Percentiles rank a stretch among this genome's conserved stretches.
Evolutionary conservation across 1,139 yeast genomes (phyloP).

Genomic region (Pichia sorboxylosa): DNA sequence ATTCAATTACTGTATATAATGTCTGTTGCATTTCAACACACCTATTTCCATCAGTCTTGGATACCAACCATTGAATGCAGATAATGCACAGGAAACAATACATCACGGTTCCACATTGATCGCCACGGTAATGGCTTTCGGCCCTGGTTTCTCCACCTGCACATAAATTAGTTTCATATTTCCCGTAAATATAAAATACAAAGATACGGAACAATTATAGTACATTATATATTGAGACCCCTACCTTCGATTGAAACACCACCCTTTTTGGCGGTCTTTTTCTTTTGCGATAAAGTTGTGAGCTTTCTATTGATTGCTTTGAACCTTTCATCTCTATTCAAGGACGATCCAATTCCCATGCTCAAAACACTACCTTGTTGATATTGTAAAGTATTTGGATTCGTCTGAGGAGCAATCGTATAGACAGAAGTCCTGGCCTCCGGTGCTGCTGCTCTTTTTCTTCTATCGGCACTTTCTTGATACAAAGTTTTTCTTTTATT

Average conservation of each 20-base stretch:
- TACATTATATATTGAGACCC: conserved; percentile 29
- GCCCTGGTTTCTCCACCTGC: no score
- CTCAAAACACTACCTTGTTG: conserved; percentile 24
- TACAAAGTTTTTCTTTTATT: conserved; percentile 47
- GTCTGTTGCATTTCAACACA: no score
- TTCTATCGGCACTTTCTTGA: conserved; percentile 85
- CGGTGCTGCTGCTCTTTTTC: conserved; percentile 92
- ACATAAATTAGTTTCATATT: no score
- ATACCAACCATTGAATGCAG: no score
- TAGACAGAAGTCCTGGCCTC: conserved; percentile 80
- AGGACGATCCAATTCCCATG: conserved; percentile 38
- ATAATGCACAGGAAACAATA: no score
- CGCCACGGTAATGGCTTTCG: no score
- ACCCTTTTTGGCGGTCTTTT: conserved; percentile 38
- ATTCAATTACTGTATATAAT: no score
- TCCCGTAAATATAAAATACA: no score
- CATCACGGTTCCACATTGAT: no score
- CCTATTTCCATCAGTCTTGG: no score
- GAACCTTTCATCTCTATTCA: conserved; percentile 62
- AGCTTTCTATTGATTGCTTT: conserved; percentile 54
- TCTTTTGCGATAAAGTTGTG: conserved; percentile 32
- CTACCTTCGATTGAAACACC: conserved; percentile 81
- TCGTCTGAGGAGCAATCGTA: conserved; percentile 80
- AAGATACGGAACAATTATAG: not conserved
- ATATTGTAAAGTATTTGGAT: conserved; percentile 26